phyloP scores from a whole-genome alignment of 345 rosid genomes.

The Excoecaria agallocha region DNA sequence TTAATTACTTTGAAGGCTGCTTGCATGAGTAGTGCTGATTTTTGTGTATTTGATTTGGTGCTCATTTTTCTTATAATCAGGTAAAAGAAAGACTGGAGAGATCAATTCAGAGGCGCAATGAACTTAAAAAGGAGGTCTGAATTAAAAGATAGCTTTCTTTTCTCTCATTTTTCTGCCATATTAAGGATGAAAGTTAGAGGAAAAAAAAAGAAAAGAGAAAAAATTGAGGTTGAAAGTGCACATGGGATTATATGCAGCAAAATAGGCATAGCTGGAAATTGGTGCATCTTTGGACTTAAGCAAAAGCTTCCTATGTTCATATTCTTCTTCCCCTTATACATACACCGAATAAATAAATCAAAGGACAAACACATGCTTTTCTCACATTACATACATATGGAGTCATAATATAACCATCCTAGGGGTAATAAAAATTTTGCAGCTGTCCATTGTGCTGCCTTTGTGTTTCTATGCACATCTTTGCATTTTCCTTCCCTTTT shows the following conservation, averaged over 20 bases:
- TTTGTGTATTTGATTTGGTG: background rate
- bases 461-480: background rate
- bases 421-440: background rate
- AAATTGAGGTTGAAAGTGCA: too few relatives aligned
- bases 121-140: slow-evolving; percentile 60
- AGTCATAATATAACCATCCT: background rate
- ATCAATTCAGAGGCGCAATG: slow-evolving; percentile 47
- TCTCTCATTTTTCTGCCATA: background rate
- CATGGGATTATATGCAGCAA: background rate
- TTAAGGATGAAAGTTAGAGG: too few relatives aligned
- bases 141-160: background rate
- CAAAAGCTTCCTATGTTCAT: background rate
- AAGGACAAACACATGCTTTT: background rate
- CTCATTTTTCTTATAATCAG: slow-evolving; percentile 34
- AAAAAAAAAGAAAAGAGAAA: too few relatives aligned
- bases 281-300: too few relatives aligned
- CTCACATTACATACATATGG: background rate
- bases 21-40: background rate
- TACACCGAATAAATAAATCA: background rate
- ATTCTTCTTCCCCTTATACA: background rate
- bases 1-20: slow-evolving; percentile 1
- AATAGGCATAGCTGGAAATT: background rate
- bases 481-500: background rate
- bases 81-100: slow-evolving; percentile 53
- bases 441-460: background rate